Base-by-base conservation (phyloP, 2,329 filamentous ascomycete species). In the Sclerotinia borealis region DNA sequence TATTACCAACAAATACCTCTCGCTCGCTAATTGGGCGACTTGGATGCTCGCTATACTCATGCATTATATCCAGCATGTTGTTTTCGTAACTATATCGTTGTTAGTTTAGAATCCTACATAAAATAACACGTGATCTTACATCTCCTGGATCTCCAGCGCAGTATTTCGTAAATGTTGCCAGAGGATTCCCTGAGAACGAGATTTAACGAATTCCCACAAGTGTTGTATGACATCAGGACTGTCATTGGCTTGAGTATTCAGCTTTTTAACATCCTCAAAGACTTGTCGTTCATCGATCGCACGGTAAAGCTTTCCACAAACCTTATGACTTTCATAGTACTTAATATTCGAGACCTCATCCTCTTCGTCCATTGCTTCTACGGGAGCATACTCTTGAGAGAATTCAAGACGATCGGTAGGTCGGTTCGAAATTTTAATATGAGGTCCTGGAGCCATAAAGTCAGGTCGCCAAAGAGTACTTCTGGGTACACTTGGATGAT, bases 221-320 rank as follows among this genome's bases (percentile, higher is more conserved):
- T 66, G 63, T 1, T 69, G 59, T 17, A 76, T 68, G 9, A 74
- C 48, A 34, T 66, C 66, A 2, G 69, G 65, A 4, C 47, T 58
- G 36, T 45, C 48, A 13, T 49, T n/a, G 36, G 27, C 15, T 3
- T 56, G 36, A 2, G 25, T 11, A 6, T 47, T 41, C 7, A 58
- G 15, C n/a, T 31, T 31, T 31, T 71, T 70, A 22, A 76, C 68
- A 13, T 74, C 66, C 4, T 63, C 55, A 31, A 76, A 88, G 49
- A 93, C 89, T 59, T 81, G 80, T 51, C 80, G 79, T 73, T 95
- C 91, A 68, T 96, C 85, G 13, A 96, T 86, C 0, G 80, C 82
- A 1, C 90, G 84, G 72, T 90, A 95, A 0, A 96, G 78, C 5
- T 80, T 75, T 0, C 91, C 91, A 0, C 95, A 80, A 0, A 89